These are phyloP conservation scores for Zychaea mexicana DNA, from an alignment of 371 early-diverging fungal species.

Conservation along the genomic window DNA sequence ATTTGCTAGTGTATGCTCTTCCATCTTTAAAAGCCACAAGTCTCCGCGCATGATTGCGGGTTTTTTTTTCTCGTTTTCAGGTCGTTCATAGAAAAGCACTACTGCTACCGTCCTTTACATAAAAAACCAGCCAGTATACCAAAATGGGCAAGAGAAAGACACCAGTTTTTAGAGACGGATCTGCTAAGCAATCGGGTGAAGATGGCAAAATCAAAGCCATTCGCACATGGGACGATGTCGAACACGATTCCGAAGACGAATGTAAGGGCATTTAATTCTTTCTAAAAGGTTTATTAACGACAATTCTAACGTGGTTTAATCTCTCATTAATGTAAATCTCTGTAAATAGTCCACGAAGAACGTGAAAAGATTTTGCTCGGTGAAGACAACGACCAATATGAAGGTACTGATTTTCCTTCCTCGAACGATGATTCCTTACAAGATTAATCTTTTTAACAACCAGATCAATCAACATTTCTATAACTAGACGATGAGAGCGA, in stretches of 20 bases:
- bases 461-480: neutral
- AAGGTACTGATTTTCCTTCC: too few relatives aligned
- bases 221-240: constrained; percentile 77
- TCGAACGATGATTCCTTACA: too few relatives aligned
- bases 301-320: neutral
- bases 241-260: constrained; percentile 82
- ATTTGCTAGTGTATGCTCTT: too few relatives aligned
- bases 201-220: constrained; percentile 59
- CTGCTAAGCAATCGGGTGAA: constrained; percentile 7
- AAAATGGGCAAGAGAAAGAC: constrained; percentile 55
- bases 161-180: constrained; percentile 33
- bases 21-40: too few relatives aligned
- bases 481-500: constrained; percentile 49
- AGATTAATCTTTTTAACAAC: too few relatives aligned
- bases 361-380: constrained; percentile 61
- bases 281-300: neutral
- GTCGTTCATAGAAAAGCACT: too few relatives aligned
- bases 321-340: too few relatives aligned
- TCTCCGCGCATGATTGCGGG: too few relatives aligned
- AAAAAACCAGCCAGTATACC: too few relatives aligned
- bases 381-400: constrained; percentile 43
- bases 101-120: too few relatives aligned
- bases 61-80: constrained; percentile 5
- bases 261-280: constrained; percentile 55
- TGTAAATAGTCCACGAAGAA: constrained; percentile 51